phyloP scores from a whole-genome alignment of 2,329 filamentous ascomycete genomes.

The Diplodia seriata region DNA sequence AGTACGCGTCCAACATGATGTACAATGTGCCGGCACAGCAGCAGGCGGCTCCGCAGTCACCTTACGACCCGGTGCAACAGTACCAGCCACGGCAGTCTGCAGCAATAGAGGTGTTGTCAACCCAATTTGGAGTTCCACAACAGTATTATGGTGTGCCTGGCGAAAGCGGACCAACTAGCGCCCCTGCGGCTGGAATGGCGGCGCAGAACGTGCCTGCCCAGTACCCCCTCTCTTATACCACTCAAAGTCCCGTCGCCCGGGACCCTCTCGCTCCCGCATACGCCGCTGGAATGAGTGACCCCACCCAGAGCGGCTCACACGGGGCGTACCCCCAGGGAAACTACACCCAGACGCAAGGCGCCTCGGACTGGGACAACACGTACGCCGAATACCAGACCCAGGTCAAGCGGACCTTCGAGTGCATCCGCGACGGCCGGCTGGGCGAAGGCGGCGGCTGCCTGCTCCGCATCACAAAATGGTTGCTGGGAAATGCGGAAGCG shows the following conservation, averaged over 20 bases:
- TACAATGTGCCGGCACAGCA: conserved; percentile 76
- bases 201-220: conserved; percentile 71
- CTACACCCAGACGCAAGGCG: conserved; percentile 49
- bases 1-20: conserved; percentile 72
- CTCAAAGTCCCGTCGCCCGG: conserved; percentile 64
- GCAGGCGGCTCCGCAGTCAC: conserved; percentile 63
- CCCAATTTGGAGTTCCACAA: conserved; percentile 71
- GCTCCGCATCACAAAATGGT: conserved; percentile 69
- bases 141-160: conserved; percentile 72
- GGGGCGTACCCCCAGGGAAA: conserved; percentile 47
- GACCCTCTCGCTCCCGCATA: conserved; percentile 60
- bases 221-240: conserved; percentile 64
- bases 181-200: conserved; percentile 64
- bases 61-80: conserved; percentile 77
- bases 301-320: conserved; percentile 51
- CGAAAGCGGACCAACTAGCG: conserved; percentile 65
- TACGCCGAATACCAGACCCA: conserved; percentile 68
- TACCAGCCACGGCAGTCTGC: conserved; percentile 79
- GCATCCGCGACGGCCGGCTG: conserved; percentile 68
- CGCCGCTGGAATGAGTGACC: conserved; percentile 60
- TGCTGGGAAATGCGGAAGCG: conserved; percentile 69
- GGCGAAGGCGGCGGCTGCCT: conserved; percentile 65
- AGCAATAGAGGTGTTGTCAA: conserved; percentile 77
- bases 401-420: conserved; percentile 71
- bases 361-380: conserved; percentile 67